Percentiles rank a stretch among this genome's conserved stretches.
These are phyloP conservation scores for Xylariaceae sp. DNA, from an alignment of 2,329 filamentous ascomycete genomes.

Conservation along the genomic window DNA sequence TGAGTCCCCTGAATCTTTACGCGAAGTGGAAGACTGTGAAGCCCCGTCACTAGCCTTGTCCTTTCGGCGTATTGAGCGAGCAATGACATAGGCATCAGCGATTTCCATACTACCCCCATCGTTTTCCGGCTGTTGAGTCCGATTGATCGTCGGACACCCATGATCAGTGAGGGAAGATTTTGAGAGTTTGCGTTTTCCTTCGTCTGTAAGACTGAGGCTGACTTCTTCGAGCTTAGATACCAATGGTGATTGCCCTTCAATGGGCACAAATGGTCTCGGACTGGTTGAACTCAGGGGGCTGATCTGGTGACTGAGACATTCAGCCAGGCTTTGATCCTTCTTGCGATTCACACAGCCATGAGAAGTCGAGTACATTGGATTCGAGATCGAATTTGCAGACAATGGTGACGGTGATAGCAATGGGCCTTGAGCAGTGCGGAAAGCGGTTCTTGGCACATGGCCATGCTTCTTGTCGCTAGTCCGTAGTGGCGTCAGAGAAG, in stretches of 20 bases:
- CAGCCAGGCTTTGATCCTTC: conserved; percentile 35
- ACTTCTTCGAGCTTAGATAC: conserved; percentile 27
- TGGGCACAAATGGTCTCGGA: conserved; percentile 26
- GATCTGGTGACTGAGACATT: conserved; percentile 31
- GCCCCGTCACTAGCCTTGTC: conserved; percentile 22
- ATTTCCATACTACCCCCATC: conserved; percentile 38
- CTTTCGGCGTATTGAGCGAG: conserved; percentile 36
- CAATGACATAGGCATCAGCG: conserved; percentile 43
- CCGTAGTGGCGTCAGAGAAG: conserved; percentile 35
- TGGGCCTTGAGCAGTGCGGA: conserved; percentile 25
- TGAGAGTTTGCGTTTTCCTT: neutral
- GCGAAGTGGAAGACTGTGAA: neutral
- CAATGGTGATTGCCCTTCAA: conserved; percentile 30
- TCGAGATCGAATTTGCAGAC: conserved; percentile 33
- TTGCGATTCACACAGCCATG: conserved; percentile 34
- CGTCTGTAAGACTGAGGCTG: conserved; percentile 22
- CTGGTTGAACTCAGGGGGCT: conserved; percentile 20
- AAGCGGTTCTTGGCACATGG: conserved; percentile 22
- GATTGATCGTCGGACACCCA: neutral
- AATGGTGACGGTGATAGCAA: conserved; percentile 29
- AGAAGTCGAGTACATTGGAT: conserved; percentile 32
- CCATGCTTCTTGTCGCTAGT: conserved; percentile 29
- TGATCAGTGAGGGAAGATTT: conserved; percentile 1
- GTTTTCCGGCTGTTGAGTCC: conserved; percentile 30
- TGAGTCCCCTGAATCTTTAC: neutral